Conservation (phyloP, 1,284 basidiomycete species). For the Sporisorium graminicola region DNA sequence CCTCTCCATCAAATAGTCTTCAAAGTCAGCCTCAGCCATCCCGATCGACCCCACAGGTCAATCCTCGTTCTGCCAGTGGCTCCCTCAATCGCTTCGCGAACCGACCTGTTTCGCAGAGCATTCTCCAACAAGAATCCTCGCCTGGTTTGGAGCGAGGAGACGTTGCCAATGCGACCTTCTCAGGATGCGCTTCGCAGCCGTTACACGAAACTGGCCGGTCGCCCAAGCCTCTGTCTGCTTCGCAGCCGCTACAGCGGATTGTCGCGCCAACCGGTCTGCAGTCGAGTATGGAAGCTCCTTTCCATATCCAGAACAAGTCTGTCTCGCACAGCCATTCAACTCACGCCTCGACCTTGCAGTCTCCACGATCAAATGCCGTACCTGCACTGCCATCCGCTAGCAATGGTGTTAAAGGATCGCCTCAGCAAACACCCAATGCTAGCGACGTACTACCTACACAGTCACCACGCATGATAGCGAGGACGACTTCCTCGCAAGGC, state of each 20-base stretch:
- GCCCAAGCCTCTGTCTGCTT: not conserved
- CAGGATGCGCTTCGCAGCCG: not conserved
- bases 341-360: not conserved
- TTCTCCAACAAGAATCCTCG: not conserved
- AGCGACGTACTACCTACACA: not conserved
- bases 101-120: slow-evolving; percentile 6
- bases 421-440: not conserved
- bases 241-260: not conserved
- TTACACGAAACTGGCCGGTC: not conserved
- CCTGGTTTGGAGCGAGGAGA: not conserved
- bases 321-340: not conserved
- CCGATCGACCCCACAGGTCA: not conserved
- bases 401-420: not conserved
- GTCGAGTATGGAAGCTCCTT: not conserved
- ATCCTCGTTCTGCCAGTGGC: slow-evolving; percentile 11
- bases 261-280: not conserved
- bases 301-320: not conserved
- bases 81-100: slow-evolving; percentile 21
- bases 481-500: not conserved
- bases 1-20: not conserved
- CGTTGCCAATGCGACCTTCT: not conserved
- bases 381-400: not conserved
- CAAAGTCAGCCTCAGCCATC: not conserved
- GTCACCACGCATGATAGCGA: slow-evolving; percentile 6
- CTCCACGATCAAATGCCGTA: not conserved